phyloP scores from a whole-genome alignment of 2,329 filamentous ascomycete species.

The Phyllosticta citriasiana region DNA sequence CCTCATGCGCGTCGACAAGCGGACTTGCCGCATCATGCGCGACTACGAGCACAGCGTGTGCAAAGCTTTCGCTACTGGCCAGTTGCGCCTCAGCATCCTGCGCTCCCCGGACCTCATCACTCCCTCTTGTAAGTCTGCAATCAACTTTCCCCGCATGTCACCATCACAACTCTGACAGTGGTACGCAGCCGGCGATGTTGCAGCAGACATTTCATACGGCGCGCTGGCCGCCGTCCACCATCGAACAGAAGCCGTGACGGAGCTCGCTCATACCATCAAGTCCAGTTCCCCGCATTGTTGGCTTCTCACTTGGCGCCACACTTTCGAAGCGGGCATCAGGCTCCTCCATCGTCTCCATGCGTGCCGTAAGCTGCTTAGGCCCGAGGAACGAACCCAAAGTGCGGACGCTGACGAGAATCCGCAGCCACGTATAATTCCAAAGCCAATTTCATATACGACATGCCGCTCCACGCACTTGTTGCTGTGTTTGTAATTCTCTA shows the following conservation, averaged over 20 bases:
- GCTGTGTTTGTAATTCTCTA: neutral
- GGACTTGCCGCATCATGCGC: neutral
- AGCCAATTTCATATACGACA: neutral
- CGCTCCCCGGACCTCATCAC: slow-evolving; percentile 3
- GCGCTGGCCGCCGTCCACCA: neutral
- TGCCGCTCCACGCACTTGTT: neutral
- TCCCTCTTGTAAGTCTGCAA: neutral
- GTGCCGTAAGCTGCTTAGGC: neutral
- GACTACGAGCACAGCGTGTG: slow-evolving; percentile 5
- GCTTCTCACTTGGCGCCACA: neutral
- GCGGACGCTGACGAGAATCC: neutral
- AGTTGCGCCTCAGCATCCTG: neutral
- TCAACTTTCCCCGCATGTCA: neutral
- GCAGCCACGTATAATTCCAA: slow-evolving; percentile 2
- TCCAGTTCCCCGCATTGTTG: neutral
- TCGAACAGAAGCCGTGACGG: neutral
- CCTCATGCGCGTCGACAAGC: slow-evolving; percentile 2
- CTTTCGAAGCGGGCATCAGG: slow-evolving; percentile 2
- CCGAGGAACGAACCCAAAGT: neutral
- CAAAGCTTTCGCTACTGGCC: neutral
- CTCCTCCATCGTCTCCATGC: slow-evolving; percentile 4
- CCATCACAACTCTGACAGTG: neutral
- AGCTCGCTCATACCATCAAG: neutral
- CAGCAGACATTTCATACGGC: neutral
- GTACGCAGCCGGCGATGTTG: neutral